Conservation (phyloP, 2,329 filamentous ascomycete species). For the Pseudovirgaria hyperparasitica region DNA sequence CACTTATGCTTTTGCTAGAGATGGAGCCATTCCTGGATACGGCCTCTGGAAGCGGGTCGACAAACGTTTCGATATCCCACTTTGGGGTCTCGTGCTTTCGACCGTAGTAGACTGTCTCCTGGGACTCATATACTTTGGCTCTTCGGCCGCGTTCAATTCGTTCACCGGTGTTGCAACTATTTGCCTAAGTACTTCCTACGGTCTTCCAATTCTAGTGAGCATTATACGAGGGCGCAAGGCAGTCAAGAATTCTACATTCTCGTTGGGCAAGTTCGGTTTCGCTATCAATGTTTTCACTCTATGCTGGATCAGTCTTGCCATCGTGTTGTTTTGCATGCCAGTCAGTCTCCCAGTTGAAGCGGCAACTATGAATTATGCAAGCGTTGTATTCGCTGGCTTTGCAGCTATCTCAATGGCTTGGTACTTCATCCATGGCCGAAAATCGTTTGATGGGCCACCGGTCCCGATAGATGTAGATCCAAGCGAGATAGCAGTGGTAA, state of each 20-base stretch:
- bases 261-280: slow-evolving; percentile 56
- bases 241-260: slow-evolving; percentile 53
- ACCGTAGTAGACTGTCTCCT: slow-evolving; percentile 57
- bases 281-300: slow-evolving; percentile 55
- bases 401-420: slow-evolving; percentile 22
- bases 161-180: slow-evolving; percentile 74
- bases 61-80: slow-evolving; percentile 52
- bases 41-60: slow-evolving; percentile 54
- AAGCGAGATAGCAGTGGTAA: slow-evolving; percentile 18
- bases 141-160: slow-evolving; percentile 62
- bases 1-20: slow-evolving; percentile 64
- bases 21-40: slow-evolving; percentile 61
- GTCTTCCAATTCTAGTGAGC: slow-evolving; percentile 60
- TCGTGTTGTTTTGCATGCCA: slow-evolving; percentile 67
- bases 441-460: slow-evolving; percentile 24
- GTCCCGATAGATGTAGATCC: slow-evolving; percentile 22
- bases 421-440: slow-evolving; percentile 25
- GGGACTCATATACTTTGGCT: slow-evolving; percentile 69
- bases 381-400: slow-evolving; percentile 28
- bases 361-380: slow-evolving; percentile 30
- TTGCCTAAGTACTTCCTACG: slow-evolving; percentile 63
- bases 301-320: slow-evolving; percentile 57
- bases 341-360: slow-evolving; percentile 29
- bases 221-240: slow-evolving; percentile 53
- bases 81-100: slow-evolving; percentile 57